phyloP scores from a whole-genome alignment of 352 stramenopile species.

The Globisporangium takayamanum region DNA sequence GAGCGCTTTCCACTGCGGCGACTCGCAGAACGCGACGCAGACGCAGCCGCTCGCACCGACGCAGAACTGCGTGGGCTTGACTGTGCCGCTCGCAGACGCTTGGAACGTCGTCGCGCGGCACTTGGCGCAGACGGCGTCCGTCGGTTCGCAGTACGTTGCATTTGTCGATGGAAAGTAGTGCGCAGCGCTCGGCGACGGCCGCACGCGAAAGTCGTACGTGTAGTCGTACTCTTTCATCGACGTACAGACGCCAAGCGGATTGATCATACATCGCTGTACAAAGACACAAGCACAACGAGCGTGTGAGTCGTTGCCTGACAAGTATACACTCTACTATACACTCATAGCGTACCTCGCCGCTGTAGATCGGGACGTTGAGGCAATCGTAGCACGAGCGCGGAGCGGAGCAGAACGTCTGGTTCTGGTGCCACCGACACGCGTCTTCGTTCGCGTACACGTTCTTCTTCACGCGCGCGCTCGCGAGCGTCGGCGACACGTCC shows the following conservation, averaged over 20 bases:
- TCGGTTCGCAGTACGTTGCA: slow-evolving; percentile 44
- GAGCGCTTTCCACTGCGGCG: no score
- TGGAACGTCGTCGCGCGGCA: slow-evolving; percentile 22
- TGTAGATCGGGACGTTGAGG: slow-evolving; percentile 4
- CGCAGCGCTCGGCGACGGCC: slow-evolving; percentile 20
- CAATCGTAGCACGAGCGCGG: slow-evolving; percentile 11
- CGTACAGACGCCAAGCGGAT: slow-evolving; percentile 47
- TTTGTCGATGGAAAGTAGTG: slow-evolving; percentile 57
- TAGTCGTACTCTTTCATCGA: slow-evolving; percentile 34
- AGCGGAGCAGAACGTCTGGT: slow-evolving; percentile 25
- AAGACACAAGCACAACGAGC: neutral
- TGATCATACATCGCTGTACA: slow-evolving; percentile 39
- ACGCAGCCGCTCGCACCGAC: slow-evolving; percentile 10
- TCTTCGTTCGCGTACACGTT: slow-evolving; percentile 32
- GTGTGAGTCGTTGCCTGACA: slow-evolving; percentile 3
- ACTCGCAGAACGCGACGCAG: slow-evolving; percentile 11
- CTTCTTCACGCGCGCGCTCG: slow-evolving; percentile 13
- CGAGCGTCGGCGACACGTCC: slow-evolving; percentile 1
- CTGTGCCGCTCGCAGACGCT: slow-evolving; percentile 18
- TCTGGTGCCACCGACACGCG: slow-evolving; percentile 62
- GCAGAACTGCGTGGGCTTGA: slow-evolving; percentile 34
- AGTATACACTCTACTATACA: no score
- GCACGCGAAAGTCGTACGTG: slow-evolving; percentile 31
- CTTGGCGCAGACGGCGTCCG: slow-evolving; percentile 24
- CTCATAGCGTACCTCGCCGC: neutral